phyloP scores from a whole-genome alignment of 2,329 filamentous ascomycete genomes.

The Fusarium begoniae region DNA sequence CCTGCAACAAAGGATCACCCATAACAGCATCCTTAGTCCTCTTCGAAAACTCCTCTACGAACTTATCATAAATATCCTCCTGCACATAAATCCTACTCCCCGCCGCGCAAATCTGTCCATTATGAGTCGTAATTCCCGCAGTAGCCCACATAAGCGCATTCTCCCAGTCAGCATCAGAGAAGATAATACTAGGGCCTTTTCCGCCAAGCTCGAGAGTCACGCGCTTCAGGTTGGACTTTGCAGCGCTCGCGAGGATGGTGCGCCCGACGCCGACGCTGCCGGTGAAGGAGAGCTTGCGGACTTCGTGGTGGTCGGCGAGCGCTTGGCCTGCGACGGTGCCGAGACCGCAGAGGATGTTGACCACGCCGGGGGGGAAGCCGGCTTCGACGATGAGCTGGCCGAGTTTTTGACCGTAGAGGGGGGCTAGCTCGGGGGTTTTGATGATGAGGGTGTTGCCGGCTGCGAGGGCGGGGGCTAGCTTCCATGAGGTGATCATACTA shows the following conservation, averaged over 20 bases:
- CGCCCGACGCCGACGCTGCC: slow-evolving; percentile 73
- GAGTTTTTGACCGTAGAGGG: slow-evolving; percentile 68
- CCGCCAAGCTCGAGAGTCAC: slow-evolving; percentile 79
- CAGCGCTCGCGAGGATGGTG: slow-evolving; percentile 77
- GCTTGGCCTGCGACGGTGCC: slow-evolving; percentile 73
- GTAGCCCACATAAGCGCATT: slow-evolving; percentile 64
- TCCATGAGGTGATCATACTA: slow-evolving; percentile 47
- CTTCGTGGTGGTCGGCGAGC: slow-evolving; percentile 68
- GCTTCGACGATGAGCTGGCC: slow-evolving; percentile 73
- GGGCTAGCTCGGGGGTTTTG: slow-evolving; percentile 71
- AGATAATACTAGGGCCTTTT: slow-evolving; percentile 69
- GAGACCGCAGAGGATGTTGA: slow-evolving; percentile 76
- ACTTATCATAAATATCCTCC: slow-evolving; percentile 58
- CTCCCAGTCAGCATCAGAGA: slow-evolving; percentile 68
- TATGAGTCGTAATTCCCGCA: slow-evolving; percentile 58
- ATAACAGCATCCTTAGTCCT: slow-evolving; percentile 13
- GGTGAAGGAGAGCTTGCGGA: slow-evolving; percentile 81
- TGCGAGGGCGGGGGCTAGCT: slow-evolving; percentile 72
- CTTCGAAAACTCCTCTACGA: slow-evolving; percentile 4
- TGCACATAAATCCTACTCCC: slow-evolving; percentile 69
- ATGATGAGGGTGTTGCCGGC: slow-evolving; percentile 69
- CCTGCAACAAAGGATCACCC: slow-evolving; percentile 37
- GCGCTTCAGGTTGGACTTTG: slow-evolving; percentile 78
- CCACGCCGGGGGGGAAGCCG: slow-evolving; percentile 77
- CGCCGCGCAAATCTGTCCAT: slow-evolving; percentile 69